Evolutionary conservation across 345 rosid genomes (phyloP).

Genomic region (Acer yangbiense): DNA sequence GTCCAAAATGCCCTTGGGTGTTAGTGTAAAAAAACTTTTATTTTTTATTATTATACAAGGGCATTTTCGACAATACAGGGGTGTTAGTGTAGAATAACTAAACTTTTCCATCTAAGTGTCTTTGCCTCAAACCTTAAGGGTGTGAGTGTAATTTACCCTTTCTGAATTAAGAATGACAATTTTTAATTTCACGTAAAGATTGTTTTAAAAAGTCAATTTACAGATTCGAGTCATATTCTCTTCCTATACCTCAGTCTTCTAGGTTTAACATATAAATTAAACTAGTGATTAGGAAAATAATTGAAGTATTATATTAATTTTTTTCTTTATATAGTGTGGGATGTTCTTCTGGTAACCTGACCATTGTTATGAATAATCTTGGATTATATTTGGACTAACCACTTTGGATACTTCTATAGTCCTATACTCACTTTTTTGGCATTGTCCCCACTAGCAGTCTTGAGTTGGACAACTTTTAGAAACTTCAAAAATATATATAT

Average conservation of each 20-base stretch:
- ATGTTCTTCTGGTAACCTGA: not conserved
- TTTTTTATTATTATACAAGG: too few relatives aligned
- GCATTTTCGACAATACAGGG: too few relatives aligned
- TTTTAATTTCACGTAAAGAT: not conserved
- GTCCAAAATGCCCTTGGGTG: too few relatives aligned
- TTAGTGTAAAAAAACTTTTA: too few relatives aligned
- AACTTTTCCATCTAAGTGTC: too few relatives aligned
- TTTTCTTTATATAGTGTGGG: not conserved
- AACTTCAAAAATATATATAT: not conserved
- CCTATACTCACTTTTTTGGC: conserved; percentile 11
- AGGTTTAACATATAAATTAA: not conserved
- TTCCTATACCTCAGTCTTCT: too few relatives aligned
- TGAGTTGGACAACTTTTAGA: conserved; percentile 24
- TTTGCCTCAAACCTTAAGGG: too few relatives aligned
- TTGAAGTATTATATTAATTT: not conserved
- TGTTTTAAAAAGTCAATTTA: too few relatives aligned
- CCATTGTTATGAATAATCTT: not conserved
- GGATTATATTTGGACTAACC: not conserved
- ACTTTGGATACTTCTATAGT: conserved; percentile 43
- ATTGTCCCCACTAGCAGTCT: conserved; percentile 27
- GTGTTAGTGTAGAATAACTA: too few relatives aligned
- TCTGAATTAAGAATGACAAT: not conserved
- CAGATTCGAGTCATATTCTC: too few relatives aligned
- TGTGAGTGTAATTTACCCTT: too few relatives aligned
- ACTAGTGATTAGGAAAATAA: not conserved